A percentile compares a stretch with the other conserved stretches of the same genome.
Evolutionary conservation across 305 asterid species (phyloP).

Genomic region (Fraxinus paxiana): DNA sequence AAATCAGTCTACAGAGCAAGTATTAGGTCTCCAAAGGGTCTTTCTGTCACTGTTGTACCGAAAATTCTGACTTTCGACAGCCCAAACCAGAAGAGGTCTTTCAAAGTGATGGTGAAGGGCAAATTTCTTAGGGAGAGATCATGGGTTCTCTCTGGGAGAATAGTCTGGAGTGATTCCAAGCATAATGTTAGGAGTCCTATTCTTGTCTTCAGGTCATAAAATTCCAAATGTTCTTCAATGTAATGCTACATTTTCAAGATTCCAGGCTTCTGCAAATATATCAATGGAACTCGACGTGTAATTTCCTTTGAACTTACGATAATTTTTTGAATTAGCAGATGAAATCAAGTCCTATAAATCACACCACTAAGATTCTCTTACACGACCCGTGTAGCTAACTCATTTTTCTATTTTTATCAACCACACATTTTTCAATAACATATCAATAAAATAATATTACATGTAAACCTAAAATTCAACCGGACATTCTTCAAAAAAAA

Average conservation of each 20-base stretch:
- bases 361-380: background rate
- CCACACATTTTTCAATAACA: background rate
- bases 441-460: background rate
- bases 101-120: constrained; percentile 51
- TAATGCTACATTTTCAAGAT: background rate
- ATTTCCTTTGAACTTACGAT: background rate
- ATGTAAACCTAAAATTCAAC: no score
- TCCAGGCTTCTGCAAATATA: background rate
- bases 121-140: constrained; percentile 11
- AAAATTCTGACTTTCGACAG: constrained; percentile 30
- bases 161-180: constrained; percentile 49
- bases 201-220: constrained; percentile 38
- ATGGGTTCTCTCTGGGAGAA: constrained; percentile 47
- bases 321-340: background rate
- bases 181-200: constrained; percentile 64
- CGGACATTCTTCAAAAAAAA: no score
- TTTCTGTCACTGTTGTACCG: constrained; percentile 49
- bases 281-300: background rate
- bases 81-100: constrained; percentile 41
- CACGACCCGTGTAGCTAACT: background rate
- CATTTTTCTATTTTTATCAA: background rate
- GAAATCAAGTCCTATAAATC: background rate
- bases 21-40: constrained; percentile 37
- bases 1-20: constrained; percentile 41
- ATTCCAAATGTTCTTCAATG: background rate